Base-by-base conservation (phyloP, 495 filamentous ascomycete species). In the Penicillium waksmanii region DNA sequence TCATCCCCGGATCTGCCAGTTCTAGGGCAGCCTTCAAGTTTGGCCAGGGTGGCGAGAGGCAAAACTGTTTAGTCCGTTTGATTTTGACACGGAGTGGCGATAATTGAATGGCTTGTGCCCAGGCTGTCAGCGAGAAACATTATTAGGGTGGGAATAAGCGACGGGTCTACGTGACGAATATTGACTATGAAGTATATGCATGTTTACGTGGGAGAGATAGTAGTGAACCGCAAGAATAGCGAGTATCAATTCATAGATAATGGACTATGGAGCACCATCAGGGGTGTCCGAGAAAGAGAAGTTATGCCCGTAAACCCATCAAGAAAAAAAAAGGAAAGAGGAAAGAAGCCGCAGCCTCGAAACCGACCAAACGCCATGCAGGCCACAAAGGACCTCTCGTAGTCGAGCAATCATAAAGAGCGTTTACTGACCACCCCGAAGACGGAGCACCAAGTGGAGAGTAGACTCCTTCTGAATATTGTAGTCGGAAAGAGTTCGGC, bases 401-500 rank as follows among this genome's bases (percentile, higher is more conserved):
- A 66, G 46, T 54, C 25, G 66, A 66, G 42, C 42, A 64, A 63
- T 58, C 58, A 19, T 49, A 59, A 51, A 53, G n/a, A 25, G 10
- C 27, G 54, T 43, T 72, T 87, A 91, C 75, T 89, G 87, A 58
- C 91, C 91, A 64, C 91, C 91, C 81, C 91, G 91, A 60, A 96
- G 87, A 76, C 91, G 89, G 60, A 96, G 85, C 55, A 95, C 91
- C 78, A 96, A 77, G 73, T 96, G 91, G 31, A 96, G 85, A 3
- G 91, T 96, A 65, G 84, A 88, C 81, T 96, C 91, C 82, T 96
- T 95, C 81, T 96, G 91, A 65, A 96, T 96, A 77, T 96, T 96
- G 84, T 96, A 96, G 70, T 96, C 91, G 53, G 87, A 90, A 53
- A 95, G 77, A 5, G 90, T 91, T 48, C 88, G 83, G 5, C 91